Evolutionary conservation across 1,284 basidiomycete species (phyloP).

Genomic region (Inonotus obliquus): DNA sequence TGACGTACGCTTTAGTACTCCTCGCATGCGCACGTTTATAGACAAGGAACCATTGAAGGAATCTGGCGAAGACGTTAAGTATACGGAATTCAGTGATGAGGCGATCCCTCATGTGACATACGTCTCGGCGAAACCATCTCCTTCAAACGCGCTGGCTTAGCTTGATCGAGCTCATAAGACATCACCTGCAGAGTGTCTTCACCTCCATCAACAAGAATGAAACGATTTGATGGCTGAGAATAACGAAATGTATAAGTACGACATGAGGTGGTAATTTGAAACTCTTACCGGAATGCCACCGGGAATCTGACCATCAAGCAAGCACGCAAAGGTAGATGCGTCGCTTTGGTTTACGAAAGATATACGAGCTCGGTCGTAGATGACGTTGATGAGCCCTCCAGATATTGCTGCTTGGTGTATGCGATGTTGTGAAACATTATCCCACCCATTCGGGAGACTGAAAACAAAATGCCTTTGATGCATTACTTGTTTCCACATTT

Average conservation of each 20-base stretch:
- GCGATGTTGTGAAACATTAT: conserved; percentile 72
- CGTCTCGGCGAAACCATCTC: conserved; percentile 77
- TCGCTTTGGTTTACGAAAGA: conserved; percentile 76
- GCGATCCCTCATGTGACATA: conserved; percentile 23
- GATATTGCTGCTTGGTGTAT: conserved; percentile 66
- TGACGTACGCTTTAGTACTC: background rate
- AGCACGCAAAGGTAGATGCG: conserved; percentile 76
- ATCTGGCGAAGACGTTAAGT: conserved; percentile 33
- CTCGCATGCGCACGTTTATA: conserved; percentile 39
- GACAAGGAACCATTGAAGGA: conserved; percentile 79
- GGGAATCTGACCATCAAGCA: conserved; percentile 66
- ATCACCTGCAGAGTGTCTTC: conserved; percentile 77
- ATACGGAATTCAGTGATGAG: background rate
- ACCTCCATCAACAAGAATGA: conserved; percentile 75
- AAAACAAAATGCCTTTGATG: conserved; percentile 63
- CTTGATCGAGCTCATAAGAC: conserved; percentile 63
- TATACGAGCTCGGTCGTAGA: conserved; percentile 61
- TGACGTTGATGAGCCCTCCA: conserved; percentile 63
- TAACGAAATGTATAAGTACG: background rate
- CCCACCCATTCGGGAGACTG: conserved; percentile 78
- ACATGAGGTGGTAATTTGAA: conserved; percentile 39
- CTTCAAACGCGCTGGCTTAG: conserved; percentile 65
- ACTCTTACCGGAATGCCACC: conserved; percentile 68
- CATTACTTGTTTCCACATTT: conserved; percentile 54
- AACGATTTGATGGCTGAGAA: conserved; percentile 52